These are phyloP conservation scores for Naegleria lovaniensis DNA, from an alignment of 208 protist species.

Conservation along the genomic window DNA sequence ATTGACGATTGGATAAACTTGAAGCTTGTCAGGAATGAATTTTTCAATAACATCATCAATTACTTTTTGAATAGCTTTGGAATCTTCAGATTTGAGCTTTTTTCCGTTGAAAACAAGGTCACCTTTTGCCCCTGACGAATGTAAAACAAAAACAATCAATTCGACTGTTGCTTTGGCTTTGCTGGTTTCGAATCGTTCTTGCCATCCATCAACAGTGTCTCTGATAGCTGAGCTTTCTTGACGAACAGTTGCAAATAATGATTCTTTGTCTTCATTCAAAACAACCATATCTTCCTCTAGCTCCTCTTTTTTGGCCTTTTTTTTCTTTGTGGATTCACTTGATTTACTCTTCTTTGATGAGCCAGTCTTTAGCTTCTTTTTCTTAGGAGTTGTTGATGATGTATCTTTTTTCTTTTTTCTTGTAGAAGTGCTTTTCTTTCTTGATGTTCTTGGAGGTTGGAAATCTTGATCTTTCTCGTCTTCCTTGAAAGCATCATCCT, in stretches of 20 bases:
- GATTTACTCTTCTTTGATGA: not conserved
- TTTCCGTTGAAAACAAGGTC: not conserved
- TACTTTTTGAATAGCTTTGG: too few relatives aligned
- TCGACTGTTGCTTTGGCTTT: not conserved
- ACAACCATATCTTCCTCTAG: not conserved
- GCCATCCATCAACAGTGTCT: not conserved
- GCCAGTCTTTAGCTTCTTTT: not conserved
- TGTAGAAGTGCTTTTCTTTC: not conserved
- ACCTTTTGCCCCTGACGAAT: not conserved
- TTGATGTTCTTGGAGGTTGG: not conserved
- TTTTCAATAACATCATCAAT: not conserved
- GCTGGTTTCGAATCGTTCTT: not conserved
- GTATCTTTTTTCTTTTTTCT: not conserved
- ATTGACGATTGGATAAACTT: slow-evolving; percentile 11
- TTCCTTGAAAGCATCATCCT: not conserved
- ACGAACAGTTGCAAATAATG: not conserved
- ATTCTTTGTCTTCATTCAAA: not conserved
- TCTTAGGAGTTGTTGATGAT: not conserved
- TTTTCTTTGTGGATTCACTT: not conserved
- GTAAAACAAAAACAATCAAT: not conserved
- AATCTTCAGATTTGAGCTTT: not conserved
- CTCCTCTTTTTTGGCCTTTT: not conserved
- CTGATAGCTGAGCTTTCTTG: not conserved
- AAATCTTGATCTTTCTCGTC: slow-evolving; percentile 1
- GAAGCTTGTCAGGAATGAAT: not conserved